Evolutionary conservation across 192 early-diverging fungal genomes (phyloP), one percentile per base, ranked within the genome.

Genomic region (Linnemannia exigua): DNA sequence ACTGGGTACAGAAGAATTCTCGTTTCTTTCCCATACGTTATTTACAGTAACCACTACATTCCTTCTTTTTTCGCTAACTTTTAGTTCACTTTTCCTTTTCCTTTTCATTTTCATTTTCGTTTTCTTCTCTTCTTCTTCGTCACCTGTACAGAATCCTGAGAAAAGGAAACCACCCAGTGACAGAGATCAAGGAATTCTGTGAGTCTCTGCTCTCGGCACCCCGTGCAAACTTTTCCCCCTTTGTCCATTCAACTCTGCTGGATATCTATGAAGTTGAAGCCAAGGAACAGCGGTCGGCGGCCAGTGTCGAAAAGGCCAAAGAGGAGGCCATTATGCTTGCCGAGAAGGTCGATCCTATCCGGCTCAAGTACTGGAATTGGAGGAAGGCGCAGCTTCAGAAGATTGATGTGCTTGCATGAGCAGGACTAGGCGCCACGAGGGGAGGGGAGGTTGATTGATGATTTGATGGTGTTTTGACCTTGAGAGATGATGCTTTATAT

Each of bases 301-400:
- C 75, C 41, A 85, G 84, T 67, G 72, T 89, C 7, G 52, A 51
- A 19, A 76, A 88, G 47, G 80, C 88, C 67, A 84, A 88, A 52
- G 68, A 87, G 14, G 79, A 79, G 47, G 91, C 88, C 9, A 46
- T 88, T 14, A 84, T 78, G 25, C 81, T 96, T 25, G 94, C 91
- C 20, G 84, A 90, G 44, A 88, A 90, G 58, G 75, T 91, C 22
- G 95, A 96, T 81, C 81, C 89, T 7, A 91, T 95, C 70, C 89
- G 95, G n/a, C 51, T 82, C 70, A 91, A 90, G 52, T 95, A 95
- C 80, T 96, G 95, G 95, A 72, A 82, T 36, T 94, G 92, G 87
- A 86, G 88, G 25, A 91, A 88, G 78, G 51, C 51, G 31, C 84
- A 77, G 36, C 72, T 89, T 16, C 70, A 76, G 33, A 67, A 36